A percentile compares a stretch with the other conserved stretches of the same genome.
These are phyloP conservation scores for Saccharomyces hybrid DNA, from an alignment of 1,139 yeast genomes.

Conservation along the genomic window DNA sequence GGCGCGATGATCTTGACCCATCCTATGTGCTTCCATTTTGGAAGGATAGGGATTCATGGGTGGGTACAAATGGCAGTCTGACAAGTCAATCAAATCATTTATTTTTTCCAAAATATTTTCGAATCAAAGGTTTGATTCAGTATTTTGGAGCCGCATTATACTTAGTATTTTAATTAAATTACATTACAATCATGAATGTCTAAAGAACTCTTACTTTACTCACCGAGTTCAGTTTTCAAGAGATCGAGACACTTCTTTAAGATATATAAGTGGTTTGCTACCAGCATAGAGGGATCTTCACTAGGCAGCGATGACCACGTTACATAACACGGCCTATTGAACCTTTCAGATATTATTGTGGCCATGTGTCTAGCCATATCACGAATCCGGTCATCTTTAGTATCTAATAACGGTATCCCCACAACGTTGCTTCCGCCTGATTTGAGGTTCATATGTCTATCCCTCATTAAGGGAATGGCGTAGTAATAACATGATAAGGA, in stretches of 20 bases:
- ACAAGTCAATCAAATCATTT: constrained; percentile 52
- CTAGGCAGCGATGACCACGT: constrained; percentile 16
- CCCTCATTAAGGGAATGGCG: neutral
- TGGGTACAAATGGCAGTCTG: constrained; percentile 99
- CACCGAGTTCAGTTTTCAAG: constrained; percentile 1
- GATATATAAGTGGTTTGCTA: constrained; percentile 19
- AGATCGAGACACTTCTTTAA: constrained; percentile 17
- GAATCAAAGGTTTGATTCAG: constrained; percentile 17
- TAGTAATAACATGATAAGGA: constrained; percentile 2
- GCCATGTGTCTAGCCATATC: constrained; percentile 27
- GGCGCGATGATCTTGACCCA: constrained; percentile 99
- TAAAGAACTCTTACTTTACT: neutral
- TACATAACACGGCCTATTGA: constrained; percentile 25
- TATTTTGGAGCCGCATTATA: neutral
- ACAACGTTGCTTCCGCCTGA: constrained; percentile 13
- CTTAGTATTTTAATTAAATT: neutral
- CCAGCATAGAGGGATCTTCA: constrained; percentile 4
- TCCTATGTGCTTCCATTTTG: constrained; percentile 58
- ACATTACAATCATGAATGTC: neutral
- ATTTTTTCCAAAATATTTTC: constrained; percentile 16
- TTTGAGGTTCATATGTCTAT: neutral
- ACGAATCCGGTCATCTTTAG: constrained; percentile 22
- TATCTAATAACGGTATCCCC: constrained; percentile 23
- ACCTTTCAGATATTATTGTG: constrained; percentile 21
- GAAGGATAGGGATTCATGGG: constrained; percentile 67